Conservation (phyloP, 805 yeast species). For the Suhomyces pyralidae region DNA sequence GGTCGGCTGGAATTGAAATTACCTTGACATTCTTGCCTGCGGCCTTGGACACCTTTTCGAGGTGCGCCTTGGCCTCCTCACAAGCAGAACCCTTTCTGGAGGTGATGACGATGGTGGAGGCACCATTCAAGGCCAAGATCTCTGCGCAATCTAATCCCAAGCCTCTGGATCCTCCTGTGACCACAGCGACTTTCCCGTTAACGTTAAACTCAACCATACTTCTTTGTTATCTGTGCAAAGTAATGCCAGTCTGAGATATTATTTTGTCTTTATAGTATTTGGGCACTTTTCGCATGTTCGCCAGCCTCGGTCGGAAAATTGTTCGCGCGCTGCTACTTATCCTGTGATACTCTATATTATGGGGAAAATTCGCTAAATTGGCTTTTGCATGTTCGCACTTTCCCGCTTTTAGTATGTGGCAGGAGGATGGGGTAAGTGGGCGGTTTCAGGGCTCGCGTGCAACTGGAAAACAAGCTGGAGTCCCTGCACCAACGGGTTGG, state of each 20-base stretch:
- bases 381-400: neutral
- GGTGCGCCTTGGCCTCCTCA: conserved; percentile 47
- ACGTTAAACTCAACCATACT: conserved; percentile 47
- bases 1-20: conserved; percentile 54
- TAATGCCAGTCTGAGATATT: neutral
- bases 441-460: neutral
- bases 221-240: neutral
- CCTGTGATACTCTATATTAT: neutral
- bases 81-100: conserved; percentile 65
- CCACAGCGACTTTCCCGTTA: conserved; percentile 60
- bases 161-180: conserved; percentile 78
- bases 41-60: conserved; percentile 37
- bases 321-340: neutral
- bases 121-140: conserved; percentile 59
- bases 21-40: conserved; percentile 29
- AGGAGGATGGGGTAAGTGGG: neutral
- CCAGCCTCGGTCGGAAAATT: neutral
- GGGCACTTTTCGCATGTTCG: neutral
- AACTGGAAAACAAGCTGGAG: conserved; percentile 56
- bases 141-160: conserved; percentile 70
- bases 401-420: neutral
- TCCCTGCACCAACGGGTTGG: conserved; percentile 63
- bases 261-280: neutral
- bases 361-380: neutral
- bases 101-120: conserved; percentile 57